These are phyloP conservation scores for Jackrogersella minutella DNA, from an alignment of 495 filamentous ascomycete species.

Conservation along the genomic window DNA sequence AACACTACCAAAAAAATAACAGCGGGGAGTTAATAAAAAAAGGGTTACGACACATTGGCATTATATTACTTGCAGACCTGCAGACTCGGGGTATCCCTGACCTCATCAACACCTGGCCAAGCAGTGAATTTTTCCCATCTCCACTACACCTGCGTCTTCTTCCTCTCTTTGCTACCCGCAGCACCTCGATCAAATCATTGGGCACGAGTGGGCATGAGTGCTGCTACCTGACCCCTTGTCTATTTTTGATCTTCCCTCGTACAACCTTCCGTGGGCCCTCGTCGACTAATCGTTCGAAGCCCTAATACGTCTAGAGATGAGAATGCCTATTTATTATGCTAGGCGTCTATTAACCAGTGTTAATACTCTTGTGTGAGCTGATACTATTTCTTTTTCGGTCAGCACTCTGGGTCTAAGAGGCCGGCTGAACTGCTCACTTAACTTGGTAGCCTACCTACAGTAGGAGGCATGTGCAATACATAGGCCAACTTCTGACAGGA, in stretches of 20 bases:
- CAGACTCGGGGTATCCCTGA: conserved; percentile 38
- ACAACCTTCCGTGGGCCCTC: conserved; percentile 29
- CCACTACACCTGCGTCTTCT: conserved; percentile 40
- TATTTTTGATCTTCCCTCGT: conserved; percentile 39
- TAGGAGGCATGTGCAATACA: too few relatives aligned
- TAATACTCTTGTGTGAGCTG: conserved; percentile 11
- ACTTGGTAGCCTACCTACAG: neutral
- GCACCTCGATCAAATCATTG: conserved; percentile 42
- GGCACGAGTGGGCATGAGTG: conserved; percentile 43
- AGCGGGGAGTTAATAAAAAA: conserved; percentile 7
- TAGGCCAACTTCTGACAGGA: conserved; percentile 16
- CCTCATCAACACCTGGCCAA: conserved; percentile 39
- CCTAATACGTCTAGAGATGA: conserved; percentile 37
- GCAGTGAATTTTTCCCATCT: conserved; percentile 41
- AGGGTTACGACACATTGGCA: conserved; percentile 30
- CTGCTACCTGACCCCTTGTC: conserved; percentile 45
- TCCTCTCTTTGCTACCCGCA: conserved; percentile 37
- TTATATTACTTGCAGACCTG: conserved; percentile 43
- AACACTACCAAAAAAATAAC: conserved; percentile 10
- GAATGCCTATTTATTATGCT: conserved; percentile 3
- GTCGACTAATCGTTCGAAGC: conserved; percentile 6
- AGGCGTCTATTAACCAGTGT: conserved; percentile 34
- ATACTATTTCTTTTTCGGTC: conserved; percentile 37
- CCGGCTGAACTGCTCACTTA: conserved; percentile 26
- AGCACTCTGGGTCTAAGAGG: conserved; percentile 34